These are phyloP conservation scores for Carex kokanica DNA, from an alignment of 176 grass and related monocot species.

Conservation along the genomic window DNA sequence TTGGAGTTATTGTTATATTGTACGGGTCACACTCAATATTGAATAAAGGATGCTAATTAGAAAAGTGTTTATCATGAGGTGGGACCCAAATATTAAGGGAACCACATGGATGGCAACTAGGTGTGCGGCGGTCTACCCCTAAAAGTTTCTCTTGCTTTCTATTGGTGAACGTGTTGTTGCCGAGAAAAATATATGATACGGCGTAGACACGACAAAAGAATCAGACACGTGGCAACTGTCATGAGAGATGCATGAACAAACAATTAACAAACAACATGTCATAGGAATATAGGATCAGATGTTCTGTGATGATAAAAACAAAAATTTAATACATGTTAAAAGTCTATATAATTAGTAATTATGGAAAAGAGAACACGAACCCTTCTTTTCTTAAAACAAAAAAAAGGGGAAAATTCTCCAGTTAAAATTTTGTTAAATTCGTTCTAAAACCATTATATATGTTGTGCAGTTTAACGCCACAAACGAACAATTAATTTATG, in stretches of 20 bases:
- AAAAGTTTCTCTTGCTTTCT: not conserved
- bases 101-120: constrained; percentile 23
- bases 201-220: constrained; percentile 7
- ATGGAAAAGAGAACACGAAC: too few species aligned
- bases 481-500: not conserved
- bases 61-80: not conserved
- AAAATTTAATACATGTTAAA: too few species aligned
- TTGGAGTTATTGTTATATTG: too few species aligned
- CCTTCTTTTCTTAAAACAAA: not conserved
- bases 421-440: not conserved
- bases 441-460: not conserved
- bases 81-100: not conserved
- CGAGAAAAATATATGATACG: not conserved
- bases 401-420: not conserved
- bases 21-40: too few species aligned
- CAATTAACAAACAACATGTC: not conserved
- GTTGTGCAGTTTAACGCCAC: not conserved
- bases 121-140: constrained; percentile 10
- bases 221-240: not conserved
- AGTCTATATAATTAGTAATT: too few species aligned
- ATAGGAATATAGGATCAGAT: too few species aligned
- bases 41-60: not conserved
- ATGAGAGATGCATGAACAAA: not conserved
- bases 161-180: constrained; percentile 4
- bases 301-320: too few species aligned